Evolutionary conservation across 345 rosid species (phyloP).

Genomic region (Gossypium rotundifolium): DNA sequence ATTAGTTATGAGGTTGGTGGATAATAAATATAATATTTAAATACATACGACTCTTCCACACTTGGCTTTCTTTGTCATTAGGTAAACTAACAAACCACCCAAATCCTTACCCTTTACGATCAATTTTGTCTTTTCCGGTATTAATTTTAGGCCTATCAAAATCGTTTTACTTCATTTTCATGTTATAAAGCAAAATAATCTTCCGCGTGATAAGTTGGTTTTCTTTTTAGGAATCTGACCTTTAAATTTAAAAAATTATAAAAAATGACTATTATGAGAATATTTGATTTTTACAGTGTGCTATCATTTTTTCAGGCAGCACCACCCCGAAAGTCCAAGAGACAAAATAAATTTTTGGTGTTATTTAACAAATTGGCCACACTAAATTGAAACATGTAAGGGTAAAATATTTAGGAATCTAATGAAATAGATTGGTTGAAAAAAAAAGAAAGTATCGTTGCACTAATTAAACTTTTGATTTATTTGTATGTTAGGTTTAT

Average conservation of each 20-base stretch:
- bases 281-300: no score
- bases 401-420: accelerated
- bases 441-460: no score
- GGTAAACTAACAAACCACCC: no score
- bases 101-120: neutral
- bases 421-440: no score
- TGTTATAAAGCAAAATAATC: neutral
- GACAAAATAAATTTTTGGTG: accelerated
- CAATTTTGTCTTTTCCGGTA: neutral
- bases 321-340: accelerated
- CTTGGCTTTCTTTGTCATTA: neutral
- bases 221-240: no score
- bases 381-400: accelerated
- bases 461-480: no score
- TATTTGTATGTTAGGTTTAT: no score
- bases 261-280: no score
- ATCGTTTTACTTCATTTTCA: neutral
- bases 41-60: neutral
- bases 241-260: no score
- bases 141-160: no score
- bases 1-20: neutral
- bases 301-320: accelerated
- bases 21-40: neutral
- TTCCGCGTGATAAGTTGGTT: no score
- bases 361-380: accelerated